These are phyloP conservation scores for Perkinsus marinus DNA, from an alignment of 169 alveolate genomes.

Conservation along the genomic window DNA sequence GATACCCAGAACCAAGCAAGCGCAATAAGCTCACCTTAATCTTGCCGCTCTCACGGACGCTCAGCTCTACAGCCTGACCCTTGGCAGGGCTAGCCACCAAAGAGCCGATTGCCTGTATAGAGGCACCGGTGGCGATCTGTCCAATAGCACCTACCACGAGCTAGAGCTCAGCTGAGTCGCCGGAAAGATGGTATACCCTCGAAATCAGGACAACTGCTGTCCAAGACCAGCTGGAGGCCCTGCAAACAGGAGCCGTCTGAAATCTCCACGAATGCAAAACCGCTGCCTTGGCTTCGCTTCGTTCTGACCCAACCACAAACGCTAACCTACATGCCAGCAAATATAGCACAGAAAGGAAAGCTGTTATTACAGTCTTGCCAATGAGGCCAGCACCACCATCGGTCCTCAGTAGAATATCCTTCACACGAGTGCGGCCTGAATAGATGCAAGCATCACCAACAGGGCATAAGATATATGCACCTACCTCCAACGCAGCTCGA, in stretches of 20 bases:
- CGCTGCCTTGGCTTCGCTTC: constrained; percentile 75
- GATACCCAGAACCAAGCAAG: constrained; percentile 31
- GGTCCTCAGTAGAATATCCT: neutral
- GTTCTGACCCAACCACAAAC: constrained; percentile 92
- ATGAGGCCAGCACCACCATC: neutral
- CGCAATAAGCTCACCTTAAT: constrained; percentile 17
- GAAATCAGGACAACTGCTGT: constrained; percentile 56
- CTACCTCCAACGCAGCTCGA: neutral
- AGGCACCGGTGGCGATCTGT: constrained; percentile 55
- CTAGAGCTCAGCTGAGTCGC: neutral
- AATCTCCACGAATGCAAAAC: constrained; percentile 71
- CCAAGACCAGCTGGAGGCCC: constrained; percentile 74
- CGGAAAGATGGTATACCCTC: constrained; percentile 37
- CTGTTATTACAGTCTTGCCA: neutral
- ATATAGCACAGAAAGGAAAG: neutral
- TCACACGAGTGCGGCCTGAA: neutral
- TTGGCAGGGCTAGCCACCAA: constrained; percentile 79
- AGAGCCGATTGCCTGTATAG: constrained; percentile 66
- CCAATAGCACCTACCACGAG: constrained; percentile 12
- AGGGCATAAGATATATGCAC: neutral
- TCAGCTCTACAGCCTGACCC: constrained; percentile 65
- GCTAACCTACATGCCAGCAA: constrained; percentile 14
- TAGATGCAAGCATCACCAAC: neutral
- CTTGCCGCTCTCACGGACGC: constrained; percentile 31
- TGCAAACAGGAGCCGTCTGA: constrained; percentile 86